phyloP scores from a whole-genome alignment of 495 filamentous ascomycete genomes.

The Sordaria brevicollis region DNA sequence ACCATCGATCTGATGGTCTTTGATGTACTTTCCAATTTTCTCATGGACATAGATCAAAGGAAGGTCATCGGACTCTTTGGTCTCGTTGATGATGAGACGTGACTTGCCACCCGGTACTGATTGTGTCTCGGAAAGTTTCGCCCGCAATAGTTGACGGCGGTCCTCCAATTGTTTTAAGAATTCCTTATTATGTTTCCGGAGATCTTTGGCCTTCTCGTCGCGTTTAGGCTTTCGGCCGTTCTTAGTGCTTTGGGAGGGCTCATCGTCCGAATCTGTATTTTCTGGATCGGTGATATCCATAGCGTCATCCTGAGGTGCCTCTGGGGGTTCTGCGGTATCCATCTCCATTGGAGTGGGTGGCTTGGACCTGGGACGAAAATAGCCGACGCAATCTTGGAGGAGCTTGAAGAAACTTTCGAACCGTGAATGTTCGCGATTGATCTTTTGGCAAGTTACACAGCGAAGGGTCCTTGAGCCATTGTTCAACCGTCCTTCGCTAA shows the following conservation, averaged over 20 bases:
- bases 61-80: slow-evolving; percentile 44
- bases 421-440: background rate
- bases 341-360: slow-evolving; percentile 3
- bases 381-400: slow-evolving; percentile 5
- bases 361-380: slow-evolving; percentile 1
- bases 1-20: slow-evolving; percentile 52
- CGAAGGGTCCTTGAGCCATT: background rate
- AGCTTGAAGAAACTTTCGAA: slow-evolving; percentile 10
- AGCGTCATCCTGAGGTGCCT: background rate
- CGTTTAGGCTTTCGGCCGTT: slow-evolving; percentile 41
- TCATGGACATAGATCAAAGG: slow-evolving; percentile 41
- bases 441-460: background rate
- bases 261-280: background rate
- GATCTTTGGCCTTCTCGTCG: slow-evolving; percentile 33
- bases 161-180: slow-evolving; percentile 37
- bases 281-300: slow-evolving; percentile 1
- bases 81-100: slow-evolving; percentile 59
- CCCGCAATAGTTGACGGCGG: slow-evolving; percentile 38
- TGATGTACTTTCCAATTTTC: slow-evolving; percentile 38
- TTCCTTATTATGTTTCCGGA: slow-evolving; percentile 35
- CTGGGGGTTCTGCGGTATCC: background rate
- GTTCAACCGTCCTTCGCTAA: background rate
- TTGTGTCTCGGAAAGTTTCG: slow-evolving; percentile 26
- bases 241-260: slow-evolving; percentile 12
- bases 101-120: slow-evolving; percentile 29